Percentiles rank a stretch among this genome's conserved stretches.
phyloP scores from a whole-genome alignment of 441 rosid species.

The Capsella rubella region DNA sequence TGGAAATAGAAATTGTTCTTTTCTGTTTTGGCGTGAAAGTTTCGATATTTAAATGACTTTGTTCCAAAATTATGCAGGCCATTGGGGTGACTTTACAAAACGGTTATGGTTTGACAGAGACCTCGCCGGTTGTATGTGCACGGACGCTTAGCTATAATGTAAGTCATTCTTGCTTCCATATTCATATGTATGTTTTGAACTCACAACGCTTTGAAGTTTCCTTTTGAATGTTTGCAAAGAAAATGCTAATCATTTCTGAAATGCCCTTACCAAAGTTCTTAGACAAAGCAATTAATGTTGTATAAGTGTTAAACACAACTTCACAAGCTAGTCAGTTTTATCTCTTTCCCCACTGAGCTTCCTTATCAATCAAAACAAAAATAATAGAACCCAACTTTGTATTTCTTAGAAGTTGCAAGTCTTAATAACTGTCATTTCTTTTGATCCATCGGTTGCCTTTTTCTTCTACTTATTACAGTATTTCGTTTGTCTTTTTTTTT shows the following conservation, averaged over 20 bases:
- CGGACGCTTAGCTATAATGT: conserved; percentile 80
- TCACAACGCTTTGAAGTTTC: not conserved
- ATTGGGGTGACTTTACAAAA: conserved; percentile 81
- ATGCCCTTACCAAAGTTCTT: not conserved
- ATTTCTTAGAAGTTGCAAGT: not conserved
- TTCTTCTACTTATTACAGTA: not conserved
- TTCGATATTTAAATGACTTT: conserved; percentile 10
- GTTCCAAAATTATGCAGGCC: conserved; percentile 62
- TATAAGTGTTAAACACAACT: not conserved
- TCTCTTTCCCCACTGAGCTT: not conserved
- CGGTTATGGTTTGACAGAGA: conserved; percentile 97
- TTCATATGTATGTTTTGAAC: not conserved
- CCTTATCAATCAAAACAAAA: not conserved
- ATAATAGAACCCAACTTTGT: not conserved
- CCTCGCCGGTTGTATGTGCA: conserved; percentile 88
- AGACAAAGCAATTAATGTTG: not conserved
- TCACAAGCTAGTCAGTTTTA: not conserved
- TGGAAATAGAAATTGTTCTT: not conserved
- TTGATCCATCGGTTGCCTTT: not conserved
- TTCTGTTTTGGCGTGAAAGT: conserved; percentile 8
- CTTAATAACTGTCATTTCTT: not conserved
- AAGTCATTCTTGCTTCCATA: conserved; percentile 38
- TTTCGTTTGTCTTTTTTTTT: not conserved
- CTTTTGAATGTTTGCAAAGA: not conserved
- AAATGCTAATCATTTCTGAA: not conserved